Evolutionary conservation across 805 yeast species (phyloP).

Genomic region (Zygotorulaspora danielsina): DNA sequence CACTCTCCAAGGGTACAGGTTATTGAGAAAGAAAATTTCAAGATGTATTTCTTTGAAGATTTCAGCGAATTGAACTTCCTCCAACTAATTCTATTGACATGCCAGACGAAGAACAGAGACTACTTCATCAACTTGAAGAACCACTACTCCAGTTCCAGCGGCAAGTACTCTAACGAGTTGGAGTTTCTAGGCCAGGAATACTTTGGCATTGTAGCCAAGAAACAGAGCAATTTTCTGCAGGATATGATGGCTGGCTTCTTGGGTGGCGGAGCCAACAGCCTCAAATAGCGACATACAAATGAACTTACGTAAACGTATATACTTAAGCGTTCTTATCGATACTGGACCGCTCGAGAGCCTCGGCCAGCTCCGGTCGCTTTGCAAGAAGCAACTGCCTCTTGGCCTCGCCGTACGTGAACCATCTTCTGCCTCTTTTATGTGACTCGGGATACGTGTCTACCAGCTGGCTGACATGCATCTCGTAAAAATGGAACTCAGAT

Average conservation of each 20-base stretch:
- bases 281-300: not conserved
- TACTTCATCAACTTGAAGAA: conserved; percentile 50
- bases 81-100: conserved; percentile 57
- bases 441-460: conserved; percentile 74
- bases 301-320: conserved; percentile 1
- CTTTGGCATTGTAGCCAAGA: conserved; percentile 53
- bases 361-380: conserved; percentile 62
- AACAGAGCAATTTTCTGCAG: conserved; percentile 55
- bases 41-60: conserved; percentile 39
- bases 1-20: conserved; percentile 21
- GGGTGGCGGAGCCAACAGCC: conserved; percentile 35
- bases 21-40: conserved; percentile 33
- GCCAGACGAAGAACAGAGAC: conserved; percentile 50
- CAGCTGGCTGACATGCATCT: conserved; percentile 57
- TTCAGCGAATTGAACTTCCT: conserved; percentile 58
- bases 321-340: conserved; percentile 30
- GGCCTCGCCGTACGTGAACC: conserved; percentile 73
- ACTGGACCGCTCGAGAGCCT: conserved; percentile 56
- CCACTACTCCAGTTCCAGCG: conserved; percentile 42
- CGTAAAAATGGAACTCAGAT: conserved; percentile 85
- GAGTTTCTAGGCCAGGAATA: conserved; percentile 56
- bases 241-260: conserved; percentile 73
- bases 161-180: conserved; percentile 39
- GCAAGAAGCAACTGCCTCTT: conserved; percentile 51
- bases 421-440: conserved; percentile 55